A percentile compares a stretch with the other conserved stretches of the same genome.
phyloP scores from a whole-genome alignment of 352 stramenopile species.

The Globisporangium parvum region DNA sequence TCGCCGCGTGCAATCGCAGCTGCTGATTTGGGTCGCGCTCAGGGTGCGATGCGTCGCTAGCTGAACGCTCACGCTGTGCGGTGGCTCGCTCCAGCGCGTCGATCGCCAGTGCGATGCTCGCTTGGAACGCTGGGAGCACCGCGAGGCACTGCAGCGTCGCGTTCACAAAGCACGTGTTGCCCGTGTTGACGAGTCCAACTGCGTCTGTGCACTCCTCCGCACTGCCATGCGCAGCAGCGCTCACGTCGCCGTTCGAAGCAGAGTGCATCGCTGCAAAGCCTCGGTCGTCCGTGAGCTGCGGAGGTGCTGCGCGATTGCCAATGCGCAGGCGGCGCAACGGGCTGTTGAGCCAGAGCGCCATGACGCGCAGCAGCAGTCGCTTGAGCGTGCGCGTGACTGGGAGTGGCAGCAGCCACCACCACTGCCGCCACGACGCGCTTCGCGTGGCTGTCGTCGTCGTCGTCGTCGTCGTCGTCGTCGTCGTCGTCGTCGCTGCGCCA shows the following conservation, averaged over 20 bases:
- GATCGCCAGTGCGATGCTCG: conserved; percentile 21
- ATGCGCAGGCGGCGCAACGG: conserved; percentile 12
- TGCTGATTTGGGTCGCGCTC: not conserved
- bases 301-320: not conserved
- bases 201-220: not conserved
- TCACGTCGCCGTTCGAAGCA: not conserved
- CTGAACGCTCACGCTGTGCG: not conserved
- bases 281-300: not conserved
- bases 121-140: conserved; percentile 31
- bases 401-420: conserved; percentile 12
- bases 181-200: conserved; percentile 48
- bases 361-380: conserved; percentile 11
- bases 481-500: not conserved
- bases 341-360: conserved; percentile 12
- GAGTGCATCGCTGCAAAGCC: not conserved
- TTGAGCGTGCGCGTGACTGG: conserved; percentile 7
- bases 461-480: not conserved
- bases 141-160: conserved; percentile 65
- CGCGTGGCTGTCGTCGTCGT: not conserved
- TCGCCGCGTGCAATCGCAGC: conserved; percentile 7
- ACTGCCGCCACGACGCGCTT: conserved; percentile 9
- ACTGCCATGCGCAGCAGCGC: not conserved
- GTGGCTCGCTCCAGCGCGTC: conserved; percentile 1
- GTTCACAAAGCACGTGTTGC: conserved; percentile 77
- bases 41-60: not conserved